These are phyloP conservation scores for Apiospora pterosperma DNA, from an alignment of 2,329 filamentous ascomycete species.

Conservation along the genomic window DNA sequence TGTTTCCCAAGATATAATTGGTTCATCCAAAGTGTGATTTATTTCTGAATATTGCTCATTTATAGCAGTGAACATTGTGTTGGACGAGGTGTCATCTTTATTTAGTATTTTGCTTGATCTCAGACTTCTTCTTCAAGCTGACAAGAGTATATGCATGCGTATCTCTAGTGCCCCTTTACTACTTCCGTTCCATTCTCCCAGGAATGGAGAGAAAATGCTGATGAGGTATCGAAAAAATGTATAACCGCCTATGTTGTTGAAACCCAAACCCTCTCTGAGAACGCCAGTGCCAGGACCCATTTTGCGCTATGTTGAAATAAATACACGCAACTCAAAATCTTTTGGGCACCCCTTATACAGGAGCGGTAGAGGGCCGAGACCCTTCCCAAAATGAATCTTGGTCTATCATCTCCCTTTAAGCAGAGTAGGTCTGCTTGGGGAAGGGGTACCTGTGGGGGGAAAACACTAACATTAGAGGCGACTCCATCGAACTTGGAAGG, in stretches of 20 bases:
- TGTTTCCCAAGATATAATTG: no score
- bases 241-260: constrained; percentile 3
- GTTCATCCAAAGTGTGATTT: no score
- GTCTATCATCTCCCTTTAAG: constrained; percentile 11
- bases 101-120: background rate
- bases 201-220: background rate
- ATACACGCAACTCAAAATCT: background rate
- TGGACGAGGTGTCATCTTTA: constrained; percentile 1
- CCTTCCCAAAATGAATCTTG: background rate
- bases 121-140: background rate
- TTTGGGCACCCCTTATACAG: background rate
- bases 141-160: background rate
- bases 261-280: constrained; percentile 4
- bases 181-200: no score
- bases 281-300: constrained; percentile 5
- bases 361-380: background rate
- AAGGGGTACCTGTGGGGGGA: constrained; percentile 64
- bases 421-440: constrained; percentile 71
- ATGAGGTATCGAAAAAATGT: background rate
- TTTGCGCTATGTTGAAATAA: constrained; percentile 7
- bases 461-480: background rate
- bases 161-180: background rate
- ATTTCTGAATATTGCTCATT: no score
- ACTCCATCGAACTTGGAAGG: constrained; percentile 4
- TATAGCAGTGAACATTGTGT: background rate